phyloP scores from a whole-genome alignment of 2,329 filamentous ascomycete species.

The Ascochyta fabae region DNA sequence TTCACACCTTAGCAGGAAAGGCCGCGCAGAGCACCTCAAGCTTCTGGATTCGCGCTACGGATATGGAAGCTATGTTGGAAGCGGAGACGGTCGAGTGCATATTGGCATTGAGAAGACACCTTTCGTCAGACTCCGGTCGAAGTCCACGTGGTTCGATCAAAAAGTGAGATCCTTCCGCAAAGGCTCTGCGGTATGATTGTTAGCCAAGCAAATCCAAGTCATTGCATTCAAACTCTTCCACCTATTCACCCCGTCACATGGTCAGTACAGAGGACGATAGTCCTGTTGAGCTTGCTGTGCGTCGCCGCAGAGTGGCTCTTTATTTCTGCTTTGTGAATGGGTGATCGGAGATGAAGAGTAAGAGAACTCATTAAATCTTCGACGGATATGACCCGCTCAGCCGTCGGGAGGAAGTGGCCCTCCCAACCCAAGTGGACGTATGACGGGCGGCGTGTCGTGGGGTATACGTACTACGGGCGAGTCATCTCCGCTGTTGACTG shows the following conservation, averaged over 20 bases:
- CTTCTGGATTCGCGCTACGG: conserved; percentile 45
- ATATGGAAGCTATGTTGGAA: conserved; percentile 59
- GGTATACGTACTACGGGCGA: too few species aligned
- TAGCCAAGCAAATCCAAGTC: not conserved
- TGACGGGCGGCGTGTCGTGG: not conserved
- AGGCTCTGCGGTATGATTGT: conserved; percentile 1
- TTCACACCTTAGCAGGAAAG: conserved; percentile 24
- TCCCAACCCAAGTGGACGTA: not conserved
- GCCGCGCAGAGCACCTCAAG: conserved; percentile 24
- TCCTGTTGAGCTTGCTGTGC: not conserved
- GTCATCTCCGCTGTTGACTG: not conserved
- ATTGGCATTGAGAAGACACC: conserved; percentile 61
- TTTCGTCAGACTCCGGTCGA: conserved; percentile 35
- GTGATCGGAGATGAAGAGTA: not conserved
- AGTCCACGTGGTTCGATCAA: conserved; percentile 23
- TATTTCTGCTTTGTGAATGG: not conserved
- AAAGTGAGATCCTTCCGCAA: conserved; percentile 17
- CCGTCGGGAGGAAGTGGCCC: not conserved
- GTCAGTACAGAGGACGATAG: not conserved
- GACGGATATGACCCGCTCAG: not conserved
- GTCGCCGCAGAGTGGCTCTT: not conserved
- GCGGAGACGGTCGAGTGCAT: conserved; percentile 54
- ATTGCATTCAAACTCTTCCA: not conserved
- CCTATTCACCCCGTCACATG: not conserved
- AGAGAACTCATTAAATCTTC: not conserved